Evolutionary conservation across 495 filamentous ascomycete genomes (phyloP).

Genomic region (Penicillium egyptiacum): DNA sequence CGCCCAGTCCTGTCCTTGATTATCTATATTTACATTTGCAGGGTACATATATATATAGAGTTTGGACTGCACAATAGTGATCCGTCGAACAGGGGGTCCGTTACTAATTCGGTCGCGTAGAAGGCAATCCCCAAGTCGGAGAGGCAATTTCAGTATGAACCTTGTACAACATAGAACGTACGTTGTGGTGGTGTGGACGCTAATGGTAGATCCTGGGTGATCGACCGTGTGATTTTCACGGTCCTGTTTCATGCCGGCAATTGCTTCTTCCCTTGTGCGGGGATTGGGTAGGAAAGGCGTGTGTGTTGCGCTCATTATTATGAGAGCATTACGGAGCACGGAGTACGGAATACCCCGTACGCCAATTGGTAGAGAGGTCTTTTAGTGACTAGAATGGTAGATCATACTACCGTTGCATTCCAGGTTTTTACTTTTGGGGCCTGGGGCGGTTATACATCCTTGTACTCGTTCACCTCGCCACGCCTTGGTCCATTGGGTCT

Average conservation of each 20-base stretch:
- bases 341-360: background rate
- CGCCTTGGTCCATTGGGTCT: background rate
- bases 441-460: conserved; percentile 2
- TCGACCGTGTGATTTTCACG: conserved; percentile 13
- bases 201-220: conserved; percentile 31
- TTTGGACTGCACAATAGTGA: background rate
- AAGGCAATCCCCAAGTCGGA: background rate
- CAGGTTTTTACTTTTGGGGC: background rate
- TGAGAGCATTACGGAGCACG: background rate
- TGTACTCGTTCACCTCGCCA: background rate
- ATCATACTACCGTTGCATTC: conserved; percentile 32
- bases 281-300: conserved; percentile 7
- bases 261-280: conserved; percentile 17
- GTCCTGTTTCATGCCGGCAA: conserved; percentile 17
- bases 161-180: background rate
- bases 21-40: background rate
- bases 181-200: conserved; percentile 6
- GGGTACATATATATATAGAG: background rate
- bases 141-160: background rate
- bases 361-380: background rate
- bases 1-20: background rate
- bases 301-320: conserved; percentile 3
- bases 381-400: conserved; percentile 11
- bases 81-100: background rate
- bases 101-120: background rate